Base-by-base conservation (phyloP, 2,329 filamentous ascomycete genomes). In the Cryphonectria nitschkei region DNA sequence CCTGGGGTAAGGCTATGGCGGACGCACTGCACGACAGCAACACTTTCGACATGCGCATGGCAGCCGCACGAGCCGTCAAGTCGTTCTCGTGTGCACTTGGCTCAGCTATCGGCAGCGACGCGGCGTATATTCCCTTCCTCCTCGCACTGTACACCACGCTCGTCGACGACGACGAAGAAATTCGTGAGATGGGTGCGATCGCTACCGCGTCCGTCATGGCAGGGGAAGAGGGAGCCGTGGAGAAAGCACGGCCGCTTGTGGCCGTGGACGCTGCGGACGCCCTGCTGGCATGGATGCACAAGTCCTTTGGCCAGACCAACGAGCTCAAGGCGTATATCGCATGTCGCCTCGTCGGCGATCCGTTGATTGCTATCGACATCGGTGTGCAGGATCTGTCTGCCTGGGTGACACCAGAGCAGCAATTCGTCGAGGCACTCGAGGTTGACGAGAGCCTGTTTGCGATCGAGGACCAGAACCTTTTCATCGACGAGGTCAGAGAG, bases 401-500 rank as follows among this genome's bases (percentile, higher is more conserved):
- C 5, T 78, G 78, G 77, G 58, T 74, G 6, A 66, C 82, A 0
- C 68, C 72, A 1, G 76, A 77, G 34, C 66, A 75, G 1, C 82
- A 85, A 70, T 81, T 90, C 29, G 72, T 77, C 3, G 73, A 78
- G 11, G 85, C 87, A 4, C 78, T 89, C 76, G 80, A 82, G 69
- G 83, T 86, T 75, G 88, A 93, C 77, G 88, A 90, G 73, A 85
- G 90, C 3, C 87, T 99, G 0, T 99, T 99, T 78, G 91, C 88
- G 0, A 87, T 94, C 69, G 96, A 99, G 81, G 95, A 97, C 79
- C 94, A 97, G 78, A 99, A 99, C 78, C 85, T 98, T n/a, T 98
- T 93, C 79, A 84, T 95, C 65, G 95, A 98, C 78, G 90, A 94
- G 75, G 88, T 93, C 7, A 85, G 90, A 64, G 95, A 98, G 79